Conservation (phyloP, 371 early-diverging fungal genomes). For the Entomophthora muscae region DNA sequence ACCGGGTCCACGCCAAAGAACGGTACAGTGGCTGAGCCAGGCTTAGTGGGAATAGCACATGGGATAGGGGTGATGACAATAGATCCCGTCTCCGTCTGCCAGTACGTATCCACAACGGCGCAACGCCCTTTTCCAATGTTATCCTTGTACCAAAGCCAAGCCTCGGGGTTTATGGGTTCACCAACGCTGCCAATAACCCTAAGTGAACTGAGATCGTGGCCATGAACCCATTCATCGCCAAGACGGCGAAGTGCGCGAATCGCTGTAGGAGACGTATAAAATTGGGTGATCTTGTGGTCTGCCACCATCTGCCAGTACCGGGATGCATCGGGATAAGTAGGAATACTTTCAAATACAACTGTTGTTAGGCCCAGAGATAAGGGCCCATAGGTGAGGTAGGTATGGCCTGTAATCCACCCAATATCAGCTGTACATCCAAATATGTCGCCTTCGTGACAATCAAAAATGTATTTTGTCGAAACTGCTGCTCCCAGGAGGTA, state of each 20-base stretch:
- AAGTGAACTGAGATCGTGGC: slow-evolving; percentile 55
- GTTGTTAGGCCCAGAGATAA: slow-evolving; percentile 76
- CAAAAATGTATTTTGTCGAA: slow-evolving; percentile 84
- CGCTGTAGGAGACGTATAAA: slow-evolving; percentile 98
- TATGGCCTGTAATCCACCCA: slow-evolving; percentile 73
- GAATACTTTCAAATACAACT: slow-evolving; percentile 82
- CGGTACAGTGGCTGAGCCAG: slow-evolving; percentile 90
- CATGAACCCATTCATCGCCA: slow-evolving; percentile 66
- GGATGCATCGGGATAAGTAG: slow-evolving; percentile 64
- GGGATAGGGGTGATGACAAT: slow-evolving; percentile 84
- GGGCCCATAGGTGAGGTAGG: slow-evolving; percentile 92
- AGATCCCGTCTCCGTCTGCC: slow-evolving; percentile 94
- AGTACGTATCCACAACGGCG: slow-evolving; percentile 92
- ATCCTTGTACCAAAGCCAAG: slow-evolving; percentile 91
- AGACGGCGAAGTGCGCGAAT: slow-evolving; percentile 81
- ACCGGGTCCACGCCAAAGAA: slow-evolving; percentile 90
- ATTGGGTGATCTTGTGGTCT: slow-evolving; percentile 80
- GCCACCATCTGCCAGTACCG: slow-evolving; percentile 74
- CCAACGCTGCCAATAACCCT: slow-evolving; percentile 92
- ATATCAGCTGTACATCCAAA: slow-evolving; percentile 70
- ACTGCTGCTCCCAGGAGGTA: slow-evolving; percentile 79
- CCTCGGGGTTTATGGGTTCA: slow-evolving; percentile 96
- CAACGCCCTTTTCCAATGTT: slow-evolving; percentile 75
- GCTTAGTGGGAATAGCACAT: slow-evolving; percentile 68
- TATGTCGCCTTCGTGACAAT: slow-evolving; percentile 65